Evolutionary conservation across 164 flowering plant genomes (phyloP).

Genomic region (Sedum album): DNA sequence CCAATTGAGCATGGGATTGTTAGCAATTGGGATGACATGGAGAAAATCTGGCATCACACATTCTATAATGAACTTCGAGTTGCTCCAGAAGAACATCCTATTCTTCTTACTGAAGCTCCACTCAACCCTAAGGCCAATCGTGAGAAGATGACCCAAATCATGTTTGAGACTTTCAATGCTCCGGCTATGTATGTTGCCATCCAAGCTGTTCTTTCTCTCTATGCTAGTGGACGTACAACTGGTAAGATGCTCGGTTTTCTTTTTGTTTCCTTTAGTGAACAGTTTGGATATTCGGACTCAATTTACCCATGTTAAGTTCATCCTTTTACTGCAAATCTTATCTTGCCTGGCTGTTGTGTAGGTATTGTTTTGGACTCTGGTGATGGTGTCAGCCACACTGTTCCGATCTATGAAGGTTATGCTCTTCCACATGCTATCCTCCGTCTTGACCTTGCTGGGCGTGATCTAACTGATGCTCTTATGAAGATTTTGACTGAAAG

Average conservation of each 20-base stretch:
- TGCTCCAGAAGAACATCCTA: conserved; percentile 10
- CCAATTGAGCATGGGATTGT: conserved; percentile 11
- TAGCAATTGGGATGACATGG: conserved; percentile 12
- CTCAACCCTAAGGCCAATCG: conserved; percentile 9
- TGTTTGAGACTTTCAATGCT: conserved; percentile 10
- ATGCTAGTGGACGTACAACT: conserved; percentile 11
- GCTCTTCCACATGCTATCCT: no score
- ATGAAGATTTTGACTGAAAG: no score
- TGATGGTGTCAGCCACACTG: no score
- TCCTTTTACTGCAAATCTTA: no score
- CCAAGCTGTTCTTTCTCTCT: conserved; percentile 7
- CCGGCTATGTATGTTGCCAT: conserved; percentile 11
- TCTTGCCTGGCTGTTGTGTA: no score
- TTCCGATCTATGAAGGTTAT: no score
- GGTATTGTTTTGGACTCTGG: no score
- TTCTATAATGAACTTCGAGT: conserved; percentile 11
- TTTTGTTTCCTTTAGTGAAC: not conserved
- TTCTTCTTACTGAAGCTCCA: conserved; percentile 10
- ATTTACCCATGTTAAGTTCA: no score
- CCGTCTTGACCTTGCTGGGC: no score
- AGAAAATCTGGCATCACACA: conserved; percentile 11
- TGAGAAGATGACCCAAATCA: conserved; percentile 11
- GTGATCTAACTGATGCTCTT: no score
- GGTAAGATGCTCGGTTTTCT: conserved; percentile 6
- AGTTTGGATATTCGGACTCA: no score